phyloP scores from a whole-genome alignment of 768 basidiomycete species.

The Leccinum subgranulosum region DNA sequence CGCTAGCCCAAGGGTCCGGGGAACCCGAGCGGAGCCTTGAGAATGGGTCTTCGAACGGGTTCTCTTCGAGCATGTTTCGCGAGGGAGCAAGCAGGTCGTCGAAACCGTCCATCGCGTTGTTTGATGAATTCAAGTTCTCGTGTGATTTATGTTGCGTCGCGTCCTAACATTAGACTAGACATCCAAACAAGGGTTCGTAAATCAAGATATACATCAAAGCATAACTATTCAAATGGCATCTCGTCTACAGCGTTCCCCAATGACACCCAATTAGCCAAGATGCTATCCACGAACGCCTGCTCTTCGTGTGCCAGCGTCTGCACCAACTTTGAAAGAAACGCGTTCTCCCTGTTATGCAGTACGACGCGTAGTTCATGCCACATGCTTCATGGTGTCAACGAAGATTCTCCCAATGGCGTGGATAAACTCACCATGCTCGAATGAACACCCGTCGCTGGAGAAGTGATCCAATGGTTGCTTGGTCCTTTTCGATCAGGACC shows the following conservation, averaged over 20 bases:
- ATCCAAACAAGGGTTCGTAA: slow-evolving; percentile 13
- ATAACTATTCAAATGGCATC: slow-evolving; percentile 80
- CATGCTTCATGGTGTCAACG: slow-evolving; percentile 49
- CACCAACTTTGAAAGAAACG: slow-evolving; percentile 69
- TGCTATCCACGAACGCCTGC: slow-evolving; percentile 58
- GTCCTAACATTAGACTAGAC: not conserved
- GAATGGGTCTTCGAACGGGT: slow-evolving; percentile 76
- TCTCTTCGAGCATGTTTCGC: slow-evolving; percentile 60
- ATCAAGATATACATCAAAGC: slow-evolving; percentile 14
- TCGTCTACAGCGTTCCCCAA: slow-evolving; percentile 64
- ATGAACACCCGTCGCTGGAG: slow-evolving; percentile 83
- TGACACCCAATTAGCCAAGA: slow-evolving; percentile 71
- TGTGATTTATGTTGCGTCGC: not conserved
- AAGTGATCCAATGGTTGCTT: slow-evolving; percentile 70
- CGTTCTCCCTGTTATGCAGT: slow-evolving; percentile 86
- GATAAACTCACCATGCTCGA: slow-evolving; percentile 65
- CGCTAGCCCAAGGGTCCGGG: slow-evolving; percentile 77
- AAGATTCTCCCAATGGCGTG: not conserved
- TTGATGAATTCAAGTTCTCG: not conserved
- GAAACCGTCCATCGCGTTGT: slow-evolving; percentile 61
- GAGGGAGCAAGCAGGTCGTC: slow-evolving; percentile 71
- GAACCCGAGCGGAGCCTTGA: slow-evolving; percentile 58
- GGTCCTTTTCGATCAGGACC: slow-evolving; percentile 77
- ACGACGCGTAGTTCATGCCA: slow-evolving; percentile 97
- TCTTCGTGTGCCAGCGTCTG: slow-evolving; percentile 76